These are phyloP conservation scores for Fragaria iinumae DNA, from an alignment of 306 rosid genomes.

Conservation along the genomic window DNA sequence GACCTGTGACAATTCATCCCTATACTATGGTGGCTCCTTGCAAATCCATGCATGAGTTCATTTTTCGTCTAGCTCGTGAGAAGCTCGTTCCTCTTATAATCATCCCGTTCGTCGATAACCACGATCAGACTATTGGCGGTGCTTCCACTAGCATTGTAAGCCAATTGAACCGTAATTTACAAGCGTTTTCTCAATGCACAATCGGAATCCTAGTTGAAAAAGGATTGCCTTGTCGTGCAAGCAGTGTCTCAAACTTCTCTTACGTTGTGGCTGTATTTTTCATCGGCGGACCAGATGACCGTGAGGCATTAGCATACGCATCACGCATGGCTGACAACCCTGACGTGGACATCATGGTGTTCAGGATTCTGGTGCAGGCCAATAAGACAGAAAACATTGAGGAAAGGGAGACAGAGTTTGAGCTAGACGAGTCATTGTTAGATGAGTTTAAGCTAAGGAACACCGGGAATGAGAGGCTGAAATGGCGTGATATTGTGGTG, in stretches of 20 bases:
- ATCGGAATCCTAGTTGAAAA: conserved; percentile 64
- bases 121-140: neutral
- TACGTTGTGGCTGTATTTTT: conserved; percentile 43
- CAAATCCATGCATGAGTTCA: conserved; percentile 46
- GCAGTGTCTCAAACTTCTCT: neutral
- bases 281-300: conserved; percentile 56
- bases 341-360: conserved; percentile 19
- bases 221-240: conserved; percentile 16
- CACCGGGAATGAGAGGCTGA: neutral
- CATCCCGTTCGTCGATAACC: conserved; percentile 42
- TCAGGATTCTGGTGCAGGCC: conserved; percentile 10
- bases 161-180: conserved; percentile 53
- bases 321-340: conserved; percentile 36
- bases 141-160: conserved; percentile 12
- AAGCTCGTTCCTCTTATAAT: conserved; percentile 39
- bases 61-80: conserved; percentile 40
- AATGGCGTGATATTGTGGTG: conserved; percentile 29
- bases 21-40: conserved; percentile 48
- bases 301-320: conserved; percentile 51
- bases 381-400: neutral
- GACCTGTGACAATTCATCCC: conserved; percentile 32
- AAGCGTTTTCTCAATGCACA: conserved; percentile 72
- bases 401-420: neutral
- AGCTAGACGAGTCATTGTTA: conserved; percentile 36
- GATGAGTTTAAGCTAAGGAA: conserved; percentile 47